phyloP scores from a whole-genome alignment of 306 rosid genomes.

The Lathyrus sativus region DNA sequence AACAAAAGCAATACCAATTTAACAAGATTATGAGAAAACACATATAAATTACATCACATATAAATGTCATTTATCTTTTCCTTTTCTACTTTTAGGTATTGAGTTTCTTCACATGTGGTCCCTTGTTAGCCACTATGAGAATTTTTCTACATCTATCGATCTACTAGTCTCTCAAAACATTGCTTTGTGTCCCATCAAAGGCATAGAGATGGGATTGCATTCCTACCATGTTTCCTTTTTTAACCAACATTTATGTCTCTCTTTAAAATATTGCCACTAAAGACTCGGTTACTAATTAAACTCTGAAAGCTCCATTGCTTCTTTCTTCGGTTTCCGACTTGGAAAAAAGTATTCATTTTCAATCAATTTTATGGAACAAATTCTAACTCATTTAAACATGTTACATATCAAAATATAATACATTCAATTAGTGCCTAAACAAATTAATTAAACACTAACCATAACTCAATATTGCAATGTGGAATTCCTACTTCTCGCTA shows the following conservation, averaged over 20 bases:
- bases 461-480: too few species aligned
- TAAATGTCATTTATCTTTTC: slow-evolving; percentile 37
- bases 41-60: slow-evolving; percentile 27
- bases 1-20: slow-evolving; percentile 29
- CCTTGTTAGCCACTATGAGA: slow-evolving; percentile 27
- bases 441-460: too few species aligned
- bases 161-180: slow-evolving; percentile 31
- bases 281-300: slow-evolving; percentile 14
- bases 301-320: slow-evolving; percentile 25
- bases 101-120: slow-evolving; percentile 45
- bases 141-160: slow-evolving; percentile 31
- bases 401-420: too few species aligned
- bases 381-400: too few species aligned
- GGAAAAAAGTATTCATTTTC: too few species aligned
- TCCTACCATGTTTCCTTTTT: slow-evolving; percentile 44
- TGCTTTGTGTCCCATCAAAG: slow-evolving; percentile 43
- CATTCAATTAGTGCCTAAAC: too few species aligned
- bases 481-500: too few species aligned
- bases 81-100: slow-evolving; percentile 24
- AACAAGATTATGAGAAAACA: slow-evolving; percentile 39
- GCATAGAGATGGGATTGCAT: slow-evolving; percentile 44
- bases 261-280: slow-evolving; percentile 31
- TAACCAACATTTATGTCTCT: slow-evolving; percentile 36
- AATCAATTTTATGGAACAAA: too few species aligned
- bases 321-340: slow-evolving; percentile 28